Evolutionary conservation across 108 stramenopile genomes (phyloP).

Genomic region (Cyclostephanos tholiformis): DNA sequence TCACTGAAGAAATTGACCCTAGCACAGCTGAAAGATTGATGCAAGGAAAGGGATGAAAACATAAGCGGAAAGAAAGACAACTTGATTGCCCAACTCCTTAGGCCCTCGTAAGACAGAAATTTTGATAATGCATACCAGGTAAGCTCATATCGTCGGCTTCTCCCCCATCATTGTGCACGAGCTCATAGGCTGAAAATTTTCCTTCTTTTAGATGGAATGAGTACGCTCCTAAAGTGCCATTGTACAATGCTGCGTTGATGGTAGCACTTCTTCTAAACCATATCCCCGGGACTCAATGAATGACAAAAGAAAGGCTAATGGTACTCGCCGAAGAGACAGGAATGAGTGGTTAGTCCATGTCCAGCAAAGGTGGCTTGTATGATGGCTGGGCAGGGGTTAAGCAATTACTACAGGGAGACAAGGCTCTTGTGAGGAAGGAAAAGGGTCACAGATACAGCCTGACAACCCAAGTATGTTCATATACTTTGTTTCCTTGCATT

Average conservation of each 20-base stretch:
- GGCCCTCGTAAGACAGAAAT: constrained; percentile 58
- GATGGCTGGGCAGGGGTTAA: constrained; percentile 61
- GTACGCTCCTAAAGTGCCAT: constrained; percentile 59
- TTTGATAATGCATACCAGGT: constrained; percentile 33
- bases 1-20: constrained; percentile 45
- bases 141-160: not conserved
- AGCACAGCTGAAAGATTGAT: constrained; percentile 43
- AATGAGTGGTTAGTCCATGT: constrained; percentile 63
- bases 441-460: constrained; percentile 50
- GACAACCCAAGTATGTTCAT: constrained; percentile 36
- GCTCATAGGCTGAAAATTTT: not conserved
- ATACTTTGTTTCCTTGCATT: not conserved
- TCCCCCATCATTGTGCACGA: not conserved
- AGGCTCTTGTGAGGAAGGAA: constrained; percentile 55
- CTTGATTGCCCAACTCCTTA: constrained; percentile 54
- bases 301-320: constrained; percentile 62
- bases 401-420: constrained; percentile 51
- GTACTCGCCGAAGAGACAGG: constrained; percentile 57
- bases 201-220: constrained; percentile 30
- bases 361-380: constrained; percentile 61
- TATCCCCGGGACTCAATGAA: constrained; percentile 41
- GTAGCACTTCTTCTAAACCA: constrained; percentile 59
- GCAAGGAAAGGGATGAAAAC: constrained; percentile 52
- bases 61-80: constrained; percentile 55
- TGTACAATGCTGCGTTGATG: constrained; percentile 54